Evolutionary conservation across 805 yeast genomes (phyloP), one percentile per base, ranked within the genome.

Genomic region (Grigorovia humatica): DNA sequence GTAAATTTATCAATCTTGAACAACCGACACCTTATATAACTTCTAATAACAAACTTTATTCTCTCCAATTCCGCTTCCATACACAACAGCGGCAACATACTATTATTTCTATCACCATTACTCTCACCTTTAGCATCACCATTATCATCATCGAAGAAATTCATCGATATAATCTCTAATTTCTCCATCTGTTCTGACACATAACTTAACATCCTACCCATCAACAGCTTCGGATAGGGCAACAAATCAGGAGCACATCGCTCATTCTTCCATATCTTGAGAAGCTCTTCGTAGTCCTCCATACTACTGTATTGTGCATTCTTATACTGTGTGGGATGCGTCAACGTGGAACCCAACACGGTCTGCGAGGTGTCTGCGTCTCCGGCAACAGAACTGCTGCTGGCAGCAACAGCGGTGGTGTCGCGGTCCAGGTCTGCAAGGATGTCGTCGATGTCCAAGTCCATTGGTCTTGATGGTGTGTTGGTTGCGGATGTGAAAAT

Each of bases 31-130:
- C 99, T 75, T 38, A 90, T 71, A 64, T 88, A 91, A 13, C 88
- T 77, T 49, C 97, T 70, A n/a, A 90, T 73, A 40, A 91, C 67
- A 64, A 83, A 93, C 59, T 83, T 88, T 32, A 88, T 78, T 52
- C 99, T 72, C 60, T 93, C 98, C 23, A 93, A 75, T 59, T 93
- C 98, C 13, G 95, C 84, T 63, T 93, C 99, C 58, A 91, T 82
- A 23, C 95, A 79, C 71, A 93, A 79, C 46, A 90, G 72, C 52
- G 86, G 83, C 52, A 91, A 68, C 57, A 55, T 55, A 27, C 48
- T 51, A 41, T 59, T 60, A 46, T 56, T 53, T 15, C 48, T 52
- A 18, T 50, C 55, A 29, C 54, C 51, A 43, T 35, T 20, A 17
- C 18, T 17, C 9, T 38, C 19, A 11, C 8, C 35, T 5, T 17